These are phyloP conservation scores for Neonectria coccinea DNA, from an alignment of 2,329 filamentous ascomycete genomes.

Conservation along the genomic window DNA sequence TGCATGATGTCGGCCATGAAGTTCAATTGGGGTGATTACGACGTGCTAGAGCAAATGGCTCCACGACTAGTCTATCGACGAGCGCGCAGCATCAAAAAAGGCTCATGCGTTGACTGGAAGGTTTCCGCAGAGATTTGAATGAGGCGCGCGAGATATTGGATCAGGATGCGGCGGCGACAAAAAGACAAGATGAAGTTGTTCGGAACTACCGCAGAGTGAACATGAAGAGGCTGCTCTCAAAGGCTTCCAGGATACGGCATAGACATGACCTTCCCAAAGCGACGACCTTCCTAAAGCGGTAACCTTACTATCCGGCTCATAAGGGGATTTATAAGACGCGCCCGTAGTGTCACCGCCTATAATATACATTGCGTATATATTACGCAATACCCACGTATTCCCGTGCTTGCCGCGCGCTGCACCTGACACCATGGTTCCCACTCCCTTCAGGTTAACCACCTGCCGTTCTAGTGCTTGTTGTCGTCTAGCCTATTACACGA, in stretches of 20 bases:
- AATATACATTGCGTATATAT: too few species aligned
- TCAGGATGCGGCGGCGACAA: too few species aligned
- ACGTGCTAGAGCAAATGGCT: slow-evolving; percentile 1
- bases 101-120: too few species aligned
- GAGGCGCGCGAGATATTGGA: too few species aligned
- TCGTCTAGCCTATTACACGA: neutral
- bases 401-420: neutral
- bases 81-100: neutral
- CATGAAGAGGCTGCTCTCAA: too few species aligned
- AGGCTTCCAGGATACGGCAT: too few species aligned
- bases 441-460: neutral
- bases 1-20: neutral
- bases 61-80: neutral
- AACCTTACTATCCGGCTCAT: neutral
- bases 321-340: too few species aligned
- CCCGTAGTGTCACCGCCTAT: too few species aligned
- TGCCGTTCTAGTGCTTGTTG: neutral
- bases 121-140: too few species aligned
- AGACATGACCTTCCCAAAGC: neutral
- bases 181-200: too few species aligned
- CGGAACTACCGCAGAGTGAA: too few species aligned
- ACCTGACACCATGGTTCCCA: neutral
- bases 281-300: neutral
- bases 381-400: neutral
- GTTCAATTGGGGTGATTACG: neutral